These are phyloP conservation scores for Diaporthe vaccinii DNA, from an alignment of 2,329 filamentous ascomycete genomes.

Conservation along the genomic window DNA sequence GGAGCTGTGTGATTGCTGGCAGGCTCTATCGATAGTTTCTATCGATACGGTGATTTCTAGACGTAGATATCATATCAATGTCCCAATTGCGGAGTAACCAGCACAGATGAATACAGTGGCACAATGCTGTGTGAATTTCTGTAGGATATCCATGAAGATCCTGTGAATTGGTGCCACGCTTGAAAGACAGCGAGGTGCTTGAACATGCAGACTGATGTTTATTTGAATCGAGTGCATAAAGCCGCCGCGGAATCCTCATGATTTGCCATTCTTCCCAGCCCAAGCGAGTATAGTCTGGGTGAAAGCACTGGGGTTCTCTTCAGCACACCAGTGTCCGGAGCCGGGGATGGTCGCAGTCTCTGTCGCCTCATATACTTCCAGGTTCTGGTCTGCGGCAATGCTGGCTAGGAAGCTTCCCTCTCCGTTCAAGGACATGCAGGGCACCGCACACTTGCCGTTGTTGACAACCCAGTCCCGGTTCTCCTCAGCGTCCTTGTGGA, in stretches of 20 bases:
- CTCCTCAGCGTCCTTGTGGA: conserved; percentile 50
- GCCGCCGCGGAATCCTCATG: background rate
- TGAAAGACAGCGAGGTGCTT: background rate
- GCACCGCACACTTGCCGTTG: conserved; percentile 45
- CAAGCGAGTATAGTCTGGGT: conserved; percentile 1
- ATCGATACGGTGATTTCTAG: background rate
- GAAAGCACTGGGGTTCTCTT: background rate
- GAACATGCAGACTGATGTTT: background rate
- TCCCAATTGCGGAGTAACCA: background rate
- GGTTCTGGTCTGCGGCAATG: background rate
- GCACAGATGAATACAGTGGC: background rate
- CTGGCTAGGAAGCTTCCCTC: conserved; percentile 3
- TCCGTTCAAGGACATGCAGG: conserved; percentile 7
- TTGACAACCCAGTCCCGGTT: conserved; percentile 47
- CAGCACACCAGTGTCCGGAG: conserved; percentile 8
- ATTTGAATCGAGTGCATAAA: background rate
- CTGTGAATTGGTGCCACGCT: background rate
- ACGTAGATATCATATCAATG: too few relatives aligned
- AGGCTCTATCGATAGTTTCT: background rate
- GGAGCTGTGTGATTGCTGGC: background rate
- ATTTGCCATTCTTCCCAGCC: background rate
- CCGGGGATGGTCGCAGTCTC: background rate
- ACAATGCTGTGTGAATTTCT: background rate
- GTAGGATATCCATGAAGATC: background rate
- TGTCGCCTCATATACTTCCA: background rate